Percentiles rank a stretch among this genome's conserved stretches.
Conservation (phyloP, 768 basidiomycete genomes). For the Strobilomyces confusus region DNA sequence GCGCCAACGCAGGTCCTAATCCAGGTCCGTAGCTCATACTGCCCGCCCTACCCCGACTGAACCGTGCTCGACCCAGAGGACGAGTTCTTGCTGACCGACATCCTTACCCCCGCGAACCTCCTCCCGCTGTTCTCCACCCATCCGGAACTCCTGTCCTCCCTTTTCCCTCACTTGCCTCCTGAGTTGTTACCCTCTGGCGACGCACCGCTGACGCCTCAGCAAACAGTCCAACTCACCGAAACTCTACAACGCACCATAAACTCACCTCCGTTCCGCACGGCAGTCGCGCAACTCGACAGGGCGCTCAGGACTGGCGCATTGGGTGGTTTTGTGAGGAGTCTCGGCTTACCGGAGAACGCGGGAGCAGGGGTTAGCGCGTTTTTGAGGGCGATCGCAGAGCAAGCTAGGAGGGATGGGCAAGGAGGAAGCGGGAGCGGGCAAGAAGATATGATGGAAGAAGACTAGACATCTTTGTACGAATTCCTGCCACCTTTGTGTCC, state of each 20-base stretch:
- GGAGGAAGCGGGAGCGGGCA: conserved; percentile 17
- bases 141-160: conserved; percentile 61
- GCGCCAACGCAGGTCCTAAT: conserved; percentile 28
- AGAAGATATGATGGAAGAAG: conserved; percentile 75
- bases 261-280: conserved; percentile 79
- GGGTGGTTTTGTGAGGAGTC: conserved; percentile 65
- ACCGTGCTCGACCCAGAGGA: conserved; percentile 19
- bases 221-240: conserved; percentile 36
- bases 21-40: conserved; percentile 9
- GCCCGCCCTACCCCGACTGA: not conserved
- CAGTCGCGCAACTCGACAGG: conserved; percentile 78
- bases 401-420: conserved; percentile 51
- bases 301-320: conserved; percentile 80
- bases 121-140: conserved; percentile 65
- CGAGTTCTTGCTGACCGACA: conserved; percentile 67
- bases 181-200: conserved; percentile 70
- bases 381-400: conserved; percentile 73
- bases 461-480: conserved; percentile 34
- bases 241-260: conserved; percentile 71
- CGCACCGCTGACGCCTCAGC: conserved; percentile 23
- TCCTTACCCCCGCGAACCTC: conserved; percentile 72
- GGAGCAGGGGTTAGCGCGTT: conserved; percentile 76
- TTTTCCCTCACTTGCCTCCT: conserved; percentile 80
- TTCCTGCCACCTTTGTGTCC: not conserved
- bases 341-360: conserved; percentile 84